These are phyloP conservation scores for Apiospora marii DNA, from an alignment of 2,329 filamentous ascomycete genomes.

Conservation along the genomic window DNA sequence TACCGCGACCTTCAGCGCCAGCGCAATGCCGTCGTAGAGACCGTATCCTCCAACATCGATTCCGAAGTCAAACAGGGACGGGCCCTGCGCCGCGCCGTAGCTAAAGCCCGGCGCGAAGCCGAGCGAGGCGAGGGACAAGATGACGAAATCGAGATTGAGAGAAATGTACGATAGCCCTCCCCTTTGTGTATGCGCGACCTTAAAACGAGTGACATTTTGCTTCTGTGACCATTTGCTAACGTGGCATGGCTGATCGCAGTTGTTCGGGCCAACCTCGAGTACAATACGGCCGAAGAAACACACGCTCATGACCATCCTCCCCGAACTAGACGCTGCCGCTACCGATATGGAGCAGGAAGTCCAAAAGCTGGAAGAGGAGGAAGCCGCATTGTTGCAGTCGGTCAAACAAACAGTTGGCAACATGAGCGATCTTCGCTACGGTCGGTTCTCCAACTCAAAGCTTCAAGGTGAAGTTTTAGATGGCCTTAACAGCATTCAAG, in stretches of 20 bases:
- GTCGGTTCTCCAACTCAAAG: constrained; percentile 71
- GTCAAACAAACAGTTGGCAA: constrained; percentile 73
- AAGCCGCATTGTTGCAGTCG: constrained; percentile 64
- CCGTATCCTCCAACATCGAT: constrained; percentile 70
- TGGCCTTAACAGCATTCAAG: constrained; percentile 69
- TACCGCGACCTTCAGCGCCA: constrained; percentile 83
- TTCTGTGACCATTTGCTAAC: not conserved
- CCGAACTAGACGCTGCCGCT: constrained; percentile 73
- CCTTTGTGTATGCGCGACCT: not conserved
- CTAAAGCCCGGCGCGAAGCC: constrained; percentile 59
- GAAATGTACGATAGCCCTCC: constrained; percentile 52
- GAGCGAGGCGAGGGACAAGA: constrained; percentile 65
- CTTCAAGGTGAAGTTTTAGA: constrained; percentile 72
- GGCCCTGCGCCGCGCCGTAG: constrained; percentile 64
- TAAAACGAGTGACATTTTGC: not conserved
- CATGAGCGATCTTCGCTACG: constrained; percentile 84
- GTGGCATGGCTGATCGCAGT: constrained; percentile 47
- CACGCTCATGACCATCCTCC: constrained; percentile 69
- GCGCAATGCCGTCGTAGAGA: constrained; percentile 72
- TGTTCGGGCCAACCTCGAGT: constrained; percentile 62
- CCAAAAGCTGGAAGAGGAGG: constrained; percentile 69
- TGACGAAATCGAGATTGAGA: constrained; percentile 70
- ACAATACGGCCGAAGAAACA: constrained; percentile 61
- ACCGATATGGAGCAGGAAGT: constrained; percentile 74
- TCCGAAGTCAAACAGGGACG: constrained; percentile 69